Percentiles rank a stretch among this genome's conserved stretches.
Evolutionary conservation across 805 yeast species (phyloP).

Genomic region (Wickerhamiella qilinensis): DNA sequence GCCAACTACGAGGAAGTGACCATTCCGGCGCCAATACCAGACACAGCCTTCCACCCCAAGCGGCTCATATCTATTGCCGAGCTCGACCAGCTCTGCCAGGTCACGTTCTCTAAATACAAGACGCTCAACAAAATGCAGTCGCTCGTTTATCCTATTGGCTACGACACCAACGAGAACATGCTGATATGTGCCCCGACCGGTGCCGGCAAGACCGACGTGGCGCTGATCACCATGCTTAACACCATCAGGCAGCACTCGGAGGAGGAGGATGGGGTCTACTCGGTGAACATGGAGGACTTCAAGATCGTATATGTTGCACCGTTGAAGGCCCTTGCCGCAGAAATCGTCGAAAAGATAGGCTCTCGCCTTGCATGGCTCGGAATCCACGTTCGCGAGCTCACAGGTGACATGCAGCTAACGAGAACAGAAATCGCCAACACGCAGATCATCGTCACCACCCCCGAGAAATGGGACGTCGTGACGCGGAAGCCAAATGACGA

Average conservation of each 20-base stretch:
- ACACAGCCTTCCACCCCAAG: constrained; percentile 24
- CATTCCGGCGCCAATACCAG: constrained; percentile 44
- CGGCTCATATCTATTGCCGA: constrained; percentile 41
- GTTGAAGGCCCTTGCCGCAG: constrained; percentile 87
- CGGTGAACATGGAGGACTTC: constrained; percentile 67
- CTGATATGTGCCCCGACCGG: constrained; percentile 95
- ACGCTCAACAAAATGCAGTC: constrained; percentile 79
- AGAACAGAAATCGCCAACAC: constrained; percentile 64
- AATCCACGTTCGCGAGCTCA: constrained; percentile 68
- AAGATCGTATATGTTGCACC: constrained; percentile 91
- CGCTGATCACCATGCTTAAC: constrained; percentile 62
- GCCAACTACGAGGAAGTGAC: constrained; percentile 60
- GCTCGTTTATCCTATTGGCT: constrained; percentile 80
- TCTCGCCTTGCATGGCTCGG: constrained; percentile 72
- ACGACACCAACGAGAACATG: constrained; percentile 87
- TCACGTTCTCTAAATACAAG: constrained; percentile 67
- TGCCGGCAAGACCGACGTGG: constrained; percentile 95
- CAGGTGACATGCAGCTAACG: constrained; percentile 92
- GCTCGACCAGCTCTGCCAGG: constrained; percentile 63
- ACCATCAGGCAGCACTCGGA: constrained; percentile 49
- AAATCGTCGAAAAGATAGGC: constrained; percentile 80
- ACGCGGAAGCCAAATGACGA: constrained; percentile 89
- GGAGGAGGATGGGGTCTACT: constrained; percentile 33
- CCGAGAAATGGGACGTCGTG: constrained; percentile 96
- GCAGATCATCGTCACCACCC: constrained; percentile 83